Evolutionary conservation across 768 basidiomycete species (phyloP).

Genomic region (Russula emetica): DNA sequence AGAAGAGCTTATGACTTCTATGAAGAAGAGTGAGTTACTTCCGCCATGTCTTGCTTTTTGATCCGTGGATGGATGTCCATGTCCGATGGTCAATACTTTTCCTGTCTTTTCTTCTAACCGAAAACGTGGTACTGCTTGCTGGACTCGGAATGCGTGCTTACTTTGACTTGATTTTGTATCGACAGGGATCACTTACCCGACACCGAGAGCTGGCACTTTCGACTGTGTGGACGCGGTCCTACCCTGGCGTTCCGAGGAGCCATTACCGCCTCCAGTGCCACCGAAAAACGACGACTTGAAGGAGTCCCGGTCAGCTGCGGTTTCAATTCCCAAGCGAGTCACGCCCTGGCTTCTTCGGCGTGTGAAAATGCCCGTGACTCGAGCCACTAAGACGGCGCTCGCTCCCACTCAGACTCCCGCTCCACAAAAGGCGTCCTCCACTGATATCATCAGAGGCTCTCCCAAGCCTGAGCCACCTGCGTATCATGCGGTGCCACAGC

Average conservation of each 20-base stretch:
- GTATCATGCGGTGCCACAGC: constrained; percentile 3
- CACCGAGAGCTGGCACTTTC: constrained; percentile 20
- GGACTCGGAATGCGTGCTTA: neutral
- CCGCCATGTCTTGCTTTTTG: neutral
- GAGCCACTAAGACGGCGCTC: neutral
- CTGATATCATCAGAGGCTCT: neutral
- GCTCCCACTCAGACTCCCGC: neutral
- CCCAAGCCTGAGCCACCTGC: neutral
- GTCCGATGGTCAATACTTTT: too few relatives aligned
- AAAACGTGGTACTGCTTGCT: too few relatives aligned
- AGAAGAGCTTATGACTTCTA: neutral
- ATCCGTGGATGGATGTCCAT: neutral
- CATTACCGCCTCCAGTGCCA: constrained; percentile 8
- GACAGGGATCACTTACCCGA: constrained; percentile 7
- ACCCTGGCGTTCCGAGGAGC: neutral
- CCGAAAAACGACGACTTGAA: neutral
- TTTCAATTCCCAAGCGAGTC: constrained; percentile 7
- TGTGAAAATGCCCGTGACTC: constrained; percentile 8
- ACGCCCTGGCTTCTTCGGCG: constrained; percentile 19
- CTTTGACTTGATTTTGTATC: neutral
- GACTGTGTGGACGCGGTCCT: neutral
- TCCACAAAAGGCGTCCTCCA: neutral
- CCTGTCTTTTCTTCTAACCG: neutral
- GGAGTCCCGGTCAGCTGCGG: neutral
- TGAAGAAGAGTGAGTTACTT: constrained; percentile 5